Evolutionary conservation across 257 asterid genomes (phyloP).

Genomic region (Lithospermum erythrorhizon): DNA sequence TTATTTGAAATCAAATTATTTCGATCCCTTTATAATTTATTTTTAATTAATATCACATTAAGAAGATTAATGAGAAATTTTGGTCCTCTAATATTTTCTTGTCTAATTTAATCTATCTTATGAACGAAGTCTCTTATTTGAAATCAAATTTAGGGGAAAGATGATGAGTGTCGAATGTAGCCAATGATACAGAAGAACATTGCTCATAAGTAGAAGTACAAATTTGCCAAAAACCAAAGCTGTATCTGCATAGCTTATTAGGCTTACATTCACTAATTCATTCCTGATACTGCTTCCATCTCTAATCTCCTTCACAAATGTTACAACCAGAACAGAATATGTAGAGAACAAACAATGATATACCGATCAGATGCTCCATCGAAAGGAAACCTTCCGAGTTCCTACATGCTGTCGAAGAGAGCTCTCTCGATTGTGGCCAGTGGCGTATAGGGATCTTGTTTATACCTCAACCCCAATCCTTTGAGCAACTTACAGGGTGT

Average conservation of each 20-base stretch:
- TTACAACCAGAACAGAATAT: slow-evolving; percentile 8
- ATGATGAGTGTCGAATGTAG: no score
- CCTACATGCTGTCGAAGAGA: neutral
- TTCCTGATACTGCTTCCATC: neutral
- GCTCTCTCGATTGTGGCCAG: neutral
- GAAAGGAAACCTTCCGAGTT: neutral
- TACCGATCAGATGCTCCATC: neutral
- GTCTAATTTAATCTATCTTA: no score
- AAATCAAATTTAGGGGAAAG: no score
- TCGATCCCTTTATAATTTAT: no score
- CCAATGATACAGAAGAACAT: neutral
- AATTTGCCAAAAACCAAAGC: neutral
- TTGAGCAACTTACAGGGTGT: slow-evolving; percentile 87
- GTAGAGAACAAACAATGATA: slow-evolving; percentile 4
- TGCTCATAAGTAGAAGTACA: no score
- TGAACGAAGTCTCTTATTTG: no score
- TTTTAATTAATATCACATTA: no score
- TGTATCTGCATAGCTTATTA: neutral
- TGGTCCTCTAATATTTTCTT: no score
- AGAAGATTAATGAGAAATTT: no score
- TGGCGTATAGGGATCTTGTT: neutral
- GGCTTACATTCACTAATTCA: neutral
- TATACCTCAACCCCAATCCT: slow-evolving; percentile 77
- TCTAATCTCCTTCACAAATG: neutral
- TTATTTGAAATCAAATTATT: no score